A percentile compares a stretch with the other conserved stretches of the same genome.
These are phyloP conservation scores for Coemansia sp. DNA, from an alignment of 192 early-diverging fungal species.

Conservation along the genomic window DNA sequence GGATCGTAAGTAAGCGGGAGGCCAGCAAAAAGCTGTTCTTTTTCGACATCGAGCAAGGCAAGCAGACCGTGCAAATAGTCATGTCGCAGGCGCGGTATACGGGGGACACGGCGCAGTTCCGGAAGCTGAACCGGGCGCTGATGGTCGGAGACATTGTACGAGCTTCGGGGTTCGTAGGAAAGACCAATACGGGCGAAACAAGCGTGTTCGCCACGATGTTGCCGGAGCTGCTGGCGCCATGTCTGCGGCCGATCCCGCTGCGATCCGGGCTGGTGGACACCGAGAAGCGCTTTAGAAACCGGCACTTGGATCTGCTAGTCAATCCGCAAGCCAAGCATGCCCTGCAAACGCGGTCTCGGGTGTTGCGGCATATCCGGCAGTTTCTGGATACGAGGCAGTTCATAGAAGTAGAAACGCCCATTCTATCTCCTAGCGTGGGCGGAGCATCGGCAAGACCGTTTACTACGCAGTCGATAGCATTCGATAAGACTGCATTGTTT, in stretches of 20 bases:
- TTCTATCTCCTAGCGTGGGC: slow-evolving; percentile 68
- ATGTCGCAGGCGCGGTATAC: slow-evolving; percentile 51
- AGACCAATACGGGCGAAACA: slow-evolving; percentile 67
- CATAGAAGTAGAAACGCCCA: slow-evolving; percentile 83
- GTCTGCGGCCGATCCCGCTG: slow-evolving; percentile 65
- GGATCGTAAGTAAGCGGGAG: slow-evolving; percentile 66
- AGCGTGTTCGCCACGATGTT: slow-evolving; percentile 60
- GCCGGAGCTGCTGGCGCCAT: slow-evolving; percentile 64
- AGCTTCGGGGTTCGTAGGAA: slow-evolving; percentile 63
- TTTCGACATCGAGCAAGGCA: slow-evolving; percentile 65
- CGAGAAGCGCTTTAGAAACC: slow-evolving; percentile 67
- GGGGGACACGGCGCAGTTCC: slow-evolving; percentile 40
- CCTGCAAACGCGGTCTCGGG: slow-evolving; percentile 59
- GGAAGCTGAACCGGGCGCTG: slow-evolving; percentile 41
- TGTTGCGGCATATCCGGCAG: slow-evolving; percentile 61
- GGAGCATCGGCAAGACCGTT: slow-evolving; percentile 85
- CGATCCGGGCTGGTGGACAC: slow-evolving; percentile 60
- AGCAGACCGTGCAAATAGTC: slow-evolving; percentile 63
- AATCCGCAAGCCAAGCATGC: slow-evolving; percentile 55
- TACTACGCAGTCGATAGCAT: slow-evolving; percentile 61
- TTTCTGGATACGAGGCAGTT: slow-evolving; percentile 67
- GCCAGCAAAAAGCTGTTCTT: slow-evolving; percentile 73
- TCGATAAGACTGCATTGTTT: slow-evolving; percentile 64
- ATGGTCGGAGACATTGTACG: slow-evolving; percentile 66
- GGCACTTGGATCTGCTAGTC: slow-evolving; percentile 73